Base-by-base conservation (phyloP, 345 rosid genomes). In the Laguncularia racemosa region DNA sequence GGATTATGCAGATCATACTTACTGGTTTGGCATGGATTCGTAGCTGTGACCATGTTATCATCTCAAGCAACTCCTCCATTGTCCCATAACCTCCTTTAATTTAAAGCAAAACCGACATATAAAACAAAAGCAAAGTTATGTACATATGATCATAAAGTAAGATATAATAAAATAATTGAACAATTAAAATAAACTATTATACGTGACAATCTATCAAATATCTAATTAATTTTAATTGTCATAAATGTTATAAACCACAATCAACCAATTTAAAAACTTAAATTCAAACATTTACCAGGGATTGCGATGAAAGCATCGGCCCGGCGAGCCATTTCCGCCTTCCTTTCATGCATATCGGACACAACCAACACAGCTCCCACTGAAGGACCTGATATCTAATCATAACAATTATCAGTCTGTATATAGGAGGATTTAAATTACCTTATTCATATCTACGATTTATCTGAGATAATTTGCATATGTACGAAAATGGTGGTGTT, bases 321-420 rank as follows among this genome's bases (percentile, higher is more conserved):
- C 51, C 71, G 83, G 69, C 70, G 78, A 64, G 89, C 95, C 95
- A 86, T 86, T 62, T 83, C 95, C 51, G 90, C 95, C 65, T 86
- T 86, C 63, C 95, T 86, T 66, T 86, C 84, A 69, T 86, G 90
- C 95, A 86, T 86, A 67, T 71, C 88, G 55, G 95, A 79, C 20
- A 86, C 95, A 26, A 85, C 81, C 82, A 81, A 84, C 61, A 83
- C 95, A 76, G 84, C 90, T 57, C 95, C 95, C 14, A 86, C 88
- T 16, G 95, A 76, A 61, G 72, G 84, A 58, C 95, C 95, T 49
- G 95, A 79, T 63, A 86, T 75, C 95, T 86, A 73, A 73, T 75
- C 53, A 68, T 11, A 14, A 44, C 50, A 19, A 40, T 48, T 49
- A n/a, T 59, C 6, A 33, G 7, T 33, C 6, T 33, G 40, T 4